Conservation (phyloP, 1,139 yeast species). For the Scheffersomyces cryptocercus region DNA sequence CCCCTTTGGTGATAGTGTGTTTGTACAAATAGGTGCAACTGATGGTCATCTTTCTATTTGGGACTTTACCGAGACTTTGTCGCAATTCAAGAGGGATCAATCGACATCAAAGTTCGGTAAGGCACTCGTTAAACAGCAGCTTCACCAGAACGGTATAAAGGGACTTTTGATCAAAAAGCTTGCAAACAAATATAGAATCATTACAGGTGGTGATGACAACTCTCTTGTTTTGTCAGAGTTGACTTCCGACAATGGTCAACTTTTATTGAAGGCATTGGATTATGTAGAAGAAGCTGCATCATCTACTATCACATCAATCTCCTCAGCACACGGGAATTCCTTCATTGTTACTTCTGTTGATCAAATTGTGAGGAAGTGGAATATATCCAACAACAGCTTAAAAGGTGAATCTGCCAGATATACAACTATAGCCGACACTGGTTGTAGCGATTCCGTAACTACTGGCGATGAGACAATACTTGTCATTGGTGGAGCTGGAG, state of each 20-base stretch:
- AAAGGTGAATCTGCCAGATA: constrained; percentile 46
- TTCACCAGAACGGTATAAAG: constrained; percentile 87
- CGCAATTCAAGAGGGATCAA: background rate
- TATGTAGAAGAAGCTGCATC: constrained; percentile 68
- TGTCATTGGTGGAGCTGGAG: constrained; percentile 72
- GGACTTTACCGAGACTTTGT: constrained; percentile 36
- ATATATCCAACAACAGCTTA: constrained; percentile 30
- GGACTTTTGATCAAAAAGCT: constrained; percentile 33
- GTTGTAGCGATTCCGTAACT: constrained; percentile 53
- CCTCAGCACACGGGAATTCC: constrained; percentile 20
- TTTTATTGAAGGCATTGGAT: constrained; percentile 23
- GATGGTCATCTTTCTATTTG: constrained; percentile 78
- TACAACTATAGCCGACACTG: constrained; percentile 91
- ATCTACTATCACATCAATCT: constrained; percentile 77
- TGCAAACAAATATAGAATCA: constrained; percentile 30
- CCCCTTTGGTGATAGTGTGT: constrained; percentile 22
- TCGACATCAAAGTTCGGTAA: constrained; percentile 16
- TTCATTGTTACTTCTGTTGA: constrained; percentile 70
- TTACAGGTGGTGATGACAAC: constrained; percentile 94
- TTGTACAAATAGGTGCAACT: constrained; percentile 66
- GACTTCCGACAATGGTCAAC: constrained; percentile 9
- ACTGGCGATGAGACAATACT: constrained; percentile 27
- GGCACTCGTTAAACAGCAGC: constrained; percentile 44
- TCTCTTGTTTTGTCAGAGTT: constrained; percentile 55
- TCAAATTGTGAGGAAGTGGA: constrained; percentile 74